These are phyloP conservation scores for Solanum rostratum DNA, from an alignment of 257 asterid species.

Conservation along the genomic window DNA sequence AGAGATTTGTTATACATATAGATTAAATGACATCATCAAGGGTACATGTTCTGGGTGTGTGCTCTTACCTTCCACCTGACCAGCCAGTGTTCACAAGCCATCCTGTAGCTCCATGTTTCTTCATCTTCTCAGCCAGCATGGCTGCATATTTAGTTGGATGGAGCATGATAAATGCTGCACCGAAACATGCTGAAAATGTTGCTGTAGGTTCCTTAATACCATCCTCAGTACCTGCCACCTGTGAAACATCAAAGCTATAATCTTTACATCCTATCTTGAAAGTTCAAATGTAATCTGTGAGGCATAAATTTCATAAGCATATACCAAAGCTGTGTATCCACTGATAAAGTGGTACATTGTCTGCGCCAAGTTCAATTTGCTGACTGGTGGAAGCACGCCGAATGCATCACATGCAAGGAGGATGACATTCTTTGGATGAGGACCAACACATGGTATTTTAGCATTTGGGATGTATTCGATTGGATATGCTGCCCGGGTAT, in stretches of 20 bases:
- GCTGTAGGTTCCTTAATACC: constrained; percentile 94
- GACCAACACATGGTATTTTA: constrained; percentile 86
- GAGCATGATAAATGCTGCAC: constrained; percentile 93
- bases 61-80: constrained; percentile 82
- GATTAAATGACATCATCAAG: background rate
- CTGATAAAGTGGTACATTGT: constrained; percentile 96
- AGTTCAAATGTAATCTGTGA: background rate
- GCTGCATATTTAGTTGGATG: constrained; percentile 91
- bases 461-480: constrained; percentile 89
- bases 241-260: background rate
- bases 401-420: constrained; percentile 92
- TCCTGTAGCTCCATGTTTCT: constrained; percentile 74
- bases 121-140: constrained; percentile 84
- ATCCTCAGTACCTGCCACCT: constrained; percentile 98
- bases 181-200: constrained; percentile 90
- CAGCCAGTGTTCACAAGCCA: constrained; percentile 98
- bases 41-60: background rate
- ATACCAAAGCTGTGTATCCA: constrained; percentile 90
- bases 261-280: background rate
- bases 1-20: background rate
- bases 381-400: constrained; percentile 93
- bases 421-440: constrained; percentile 86
- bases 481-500: constrained; percentile 92
- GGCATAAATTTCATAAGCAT: background rate
- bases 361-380: constrained; percentile 78